Percentiles rank a stretch among this genome's conserved stretches.
These are phyloP conservation scores for Pleurotus eryngii DNA, from an alignment of 768 basidiomycete genomes.

Conservation along the genomic window DNA sequence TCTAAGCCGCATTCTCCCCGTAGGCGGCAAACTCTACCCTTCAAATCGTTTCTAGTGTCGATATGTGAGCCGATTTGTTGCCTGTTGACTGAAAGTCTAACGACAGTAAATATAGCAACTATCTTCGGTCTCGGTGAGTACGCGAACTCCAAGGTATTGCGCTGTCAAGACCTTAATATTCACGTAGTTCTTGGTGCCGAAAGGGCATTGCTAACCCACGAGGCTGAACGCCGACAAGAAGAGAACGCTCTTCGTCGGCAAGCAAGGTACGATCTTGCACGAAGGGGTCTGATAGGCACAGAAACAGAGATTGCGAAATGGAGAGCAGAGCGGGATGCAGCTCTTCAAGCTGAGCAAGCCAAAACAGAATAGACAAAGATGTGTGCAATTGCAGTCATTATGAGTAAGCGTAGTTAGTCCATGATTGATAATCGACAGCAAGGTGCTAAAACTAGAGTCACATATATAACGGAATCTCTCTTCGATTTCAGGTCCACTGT, in stretches of 20 bases:
- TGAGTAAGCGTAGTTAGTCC: slow-evolving; percentile 2
- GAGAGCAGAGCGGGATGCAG: slow-evolving; percentile 44
- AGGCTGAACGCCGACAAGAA: slow-evolving; percentile 57
- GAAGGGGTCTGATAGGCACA: slow-evolving; percentile 72
- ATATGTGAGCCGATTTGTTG: slow-evolving; percentile 47
- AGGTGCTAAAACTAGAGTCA: not conserved
- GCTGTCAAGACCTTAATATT: slow-evolving; percentile 36
- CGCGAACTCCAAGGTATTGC: too few relatives aligned
- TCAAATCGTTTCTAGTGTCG: slow-evolving; percentile 78
- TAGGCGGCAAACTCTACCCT: slow-evolving; percentile 76
- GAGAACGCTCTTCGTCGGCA: slow-evolving; percentile 70
- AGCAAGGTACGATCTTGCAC: slow-evolving; percentile 72
- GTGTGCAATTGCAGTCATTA: not conserved
- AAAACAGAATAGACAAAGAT: not conserved
- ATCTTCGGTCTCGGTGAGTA: slow-evolving; percentile 14
- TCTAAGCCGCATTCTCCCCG: not conserved
- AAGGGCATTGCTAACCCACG: slow-evolving; percentile 68
- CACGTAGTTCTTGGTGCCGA: slow-evolving; percentile 73
- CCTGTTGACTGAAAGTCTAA: not conserved
- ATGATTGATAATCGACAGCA: not conserved
- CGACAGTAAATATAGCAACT: slow-evolving; percentile 27
- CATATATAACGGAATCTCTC: not conserved
- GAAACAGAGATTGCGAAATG: slow-evolving; percentile 84
- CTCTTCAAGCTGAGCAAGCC: slow-evolving; percentile 12
- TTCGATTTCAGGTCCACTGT: not conserved